A percentile compares a stretch with the other conserved stretches of the same genome.
These are phyloP conservation scores for Aspergillus bertholletiae DNA, from an alignment of 495 filamentous ascomycete species.

Conservation along the genomic window DNA sequence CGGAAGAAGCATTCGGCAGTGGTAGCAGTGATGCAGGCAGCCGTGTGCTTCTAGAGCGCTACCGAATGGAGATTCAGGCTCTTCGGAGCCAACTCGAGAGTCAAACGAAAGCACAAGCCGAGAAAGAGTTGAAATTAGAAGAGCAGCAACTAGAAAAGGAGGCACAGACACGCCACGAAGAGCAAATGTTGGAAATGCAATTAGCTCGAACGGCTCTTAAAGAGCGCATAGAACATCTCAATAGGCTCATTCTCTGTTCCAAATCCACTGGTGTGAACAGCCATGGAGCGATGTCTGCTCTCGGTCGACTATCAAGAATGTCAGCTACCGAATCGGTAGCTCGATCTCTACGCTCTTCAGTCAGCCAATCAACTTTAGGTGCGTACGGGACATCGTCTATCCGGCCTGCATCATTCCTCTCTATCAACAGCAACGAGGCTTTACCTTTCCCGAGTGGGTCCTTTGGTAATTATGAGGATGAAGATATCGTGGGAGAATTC, in stretches of 20 bases:
- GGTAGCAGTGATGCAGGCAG: conserved; percentile 74
- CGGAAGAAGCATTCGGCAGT: conserved; percentile 78
- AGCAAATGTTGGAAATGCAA: conserved; percentile 98
- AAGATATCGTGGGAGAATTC: conserved; percentile 72
- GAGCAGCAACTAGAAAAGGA: conserved; percentile 75
- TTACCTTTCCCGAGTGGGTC: conserved; percentile 32
- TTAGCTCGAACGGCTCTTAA: conserved; percentile 92
- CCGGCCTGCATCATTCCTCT: conserved; percentile 64
- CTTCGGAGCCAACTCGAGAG: conserved; percentile 76
- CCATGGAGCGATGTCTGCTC: conserved; percentile 65
- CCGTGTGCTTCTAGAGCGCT: conserved; percentile 84
- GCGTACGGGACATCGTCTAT: conserved; percentile 49
- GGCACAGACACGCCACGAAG: conserved; percentile 81
- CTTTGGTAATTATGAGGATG: conserved; percentile 56
- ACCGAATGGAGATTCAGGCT: conserved; percentile 88
- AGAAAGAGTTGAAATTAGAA: conserved; percentile 63
- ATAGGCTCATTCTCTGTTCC: conserved; percentile 89
- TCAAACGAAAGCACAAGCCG: conserved; percentile 66
- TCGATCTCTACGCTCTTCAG: conserved; percentile 67
- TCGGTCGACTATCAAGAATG: conserved; percentile 66
- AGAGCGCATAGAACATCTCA: conserved; percentile 95
- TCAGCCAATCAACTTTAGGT: conserved; percentile 64
- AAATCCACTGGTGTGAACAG: conserved; percentile 91
- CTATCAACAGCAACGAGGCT: conserved; percentile 41
- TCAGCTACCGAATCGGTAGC: conserved; percentile 47